phyloP scores from a whole-genome alignment of 805 yeast genomes.

The Yamadazyma sp. region DNA sequence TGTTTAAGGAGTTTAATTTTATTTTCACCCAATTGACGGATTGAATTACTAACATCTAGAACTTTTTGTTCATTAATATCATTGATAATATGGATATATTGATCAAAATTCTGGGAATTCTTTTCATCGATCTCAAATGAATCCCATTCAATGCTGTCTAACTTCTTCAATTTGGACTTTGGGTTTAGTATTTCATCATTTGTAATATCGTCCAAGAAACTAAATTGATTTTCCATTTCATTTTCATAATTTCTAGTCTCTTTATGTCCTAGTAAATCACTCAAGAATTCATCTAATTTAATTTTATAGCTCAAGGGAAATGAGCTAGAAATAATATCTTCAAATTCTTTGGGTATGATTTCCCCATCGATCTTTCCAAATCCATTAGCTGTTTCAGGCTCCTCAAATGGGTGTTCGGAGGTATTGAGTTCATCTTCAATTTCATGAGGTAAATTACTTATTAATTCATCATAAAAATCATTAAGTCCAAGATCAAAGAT shows the following conservation, averaged over 20 bases:
- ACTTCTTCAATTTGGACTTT: conserved; percentile 19
- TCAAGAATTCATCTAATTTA: conserved; percentile 31
- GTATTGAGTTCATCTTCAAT: too few relatives aligned
- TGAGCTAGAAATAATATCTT: conserved; percentile 17
- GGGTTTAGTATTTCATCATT: conserved; percentile 29
- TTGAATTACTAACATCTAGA: conserved; percentile 7
- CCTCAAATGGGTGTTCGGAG: neutral
- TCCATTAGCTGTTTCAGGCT: neutral
- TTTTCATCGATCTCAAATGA: conserved; percentile 17
- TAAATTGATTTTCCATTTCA: conserved; percentile 27
- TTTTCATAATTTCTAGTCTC: conserved; percentile 14
- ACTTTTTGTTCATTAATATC: conserved; percentile 12
- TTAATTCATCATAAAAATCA: conserved; percentile 11
- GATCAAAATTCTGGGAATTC: conserved; percentile 18
- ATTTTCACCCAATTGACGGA: conserved; percentile 7
- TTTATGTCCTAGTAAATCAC: conserved; percentile 16
- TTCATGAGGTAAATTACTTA: conserved; percentile 6
- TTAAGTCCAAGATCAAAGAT: conserved; percentile 34
- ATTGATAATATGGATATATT: conserved; percentile 19
- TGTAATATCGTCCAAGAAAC: conserved; percentile 37
- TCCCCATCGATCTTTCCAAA: conserved; percentile 4
- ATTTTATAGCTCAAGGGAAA: conserved; percentile 34
- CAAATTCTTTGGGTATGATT: conserved; percentile 13
- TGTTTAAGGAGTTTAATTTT: conserved; percentile 28
- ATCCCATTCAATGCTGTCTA: conserved; percentile 34